phyloP scores from a whole-genome alignment of 108 stramenopile species.

The Halocafeteria seosinensis region DNA sequence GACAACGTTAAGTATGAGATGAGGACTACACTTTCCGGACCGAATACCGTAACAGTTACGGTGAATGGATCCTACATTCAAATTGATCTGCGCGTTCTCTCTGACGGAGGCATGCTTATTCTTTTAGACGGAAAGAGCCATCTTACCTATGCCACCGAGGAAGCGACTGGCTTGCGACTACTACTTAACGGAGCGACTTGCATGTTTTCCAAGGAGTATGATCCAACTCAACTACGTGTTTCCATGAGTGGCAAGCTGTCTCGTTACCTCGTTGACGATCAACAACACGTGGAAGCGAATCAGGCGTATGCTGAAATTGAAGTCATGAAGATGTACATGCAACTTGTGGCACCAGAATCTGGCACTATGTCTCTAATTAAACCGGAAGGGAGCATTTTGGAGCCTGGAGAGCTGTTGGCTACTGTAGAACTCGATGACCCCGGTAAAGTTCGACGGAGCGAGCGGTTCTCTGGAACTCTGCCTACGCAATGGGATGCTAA shows the following conservation, averaged over 20 bases:
- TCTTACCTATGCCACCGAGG: conserved; percentile 55
- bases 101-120: conserved; percentile 88
- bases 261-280: conserved; percentile 74
- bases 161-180: conserved; percentile 39
- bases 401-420: conserved; percentile 74
- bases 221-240: conserved; percentile 74
- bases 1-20: conserved; percentile 78
- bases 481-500: neutral
- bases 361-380: conserved; percentile 47
- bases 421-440: conserved; percentile 79
- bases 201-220: conserved; percentile 86
- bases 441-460: conserved; percentile 54
- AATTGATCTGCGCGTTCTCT: conserved; percentile 61
- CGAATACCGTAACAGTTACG: conserved; percentile 42
- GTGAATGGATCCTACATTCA: conserved; percentile 35
- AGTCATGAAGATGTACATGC: conserved; percentile 99
- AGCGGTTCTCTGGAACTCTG: conserved; percentile 45
- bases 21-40: conserved; percentile 47
- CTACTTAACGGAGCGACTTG: conserved; percentile 63
- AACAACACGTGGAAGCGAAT: conserved; percentile 65
- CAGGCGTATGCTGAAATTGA: conserved; percentile 85
- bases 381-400: conserved; percentile 58
- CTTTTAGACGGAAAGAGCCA: conserved; percentile 65
- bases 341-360: conserved; percentile 75
- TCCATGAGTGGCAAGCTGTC: conserved; percentile 90